Conservation (phyloP, 306 rosid species). For the Casuarina equisetifolia region DNA sequence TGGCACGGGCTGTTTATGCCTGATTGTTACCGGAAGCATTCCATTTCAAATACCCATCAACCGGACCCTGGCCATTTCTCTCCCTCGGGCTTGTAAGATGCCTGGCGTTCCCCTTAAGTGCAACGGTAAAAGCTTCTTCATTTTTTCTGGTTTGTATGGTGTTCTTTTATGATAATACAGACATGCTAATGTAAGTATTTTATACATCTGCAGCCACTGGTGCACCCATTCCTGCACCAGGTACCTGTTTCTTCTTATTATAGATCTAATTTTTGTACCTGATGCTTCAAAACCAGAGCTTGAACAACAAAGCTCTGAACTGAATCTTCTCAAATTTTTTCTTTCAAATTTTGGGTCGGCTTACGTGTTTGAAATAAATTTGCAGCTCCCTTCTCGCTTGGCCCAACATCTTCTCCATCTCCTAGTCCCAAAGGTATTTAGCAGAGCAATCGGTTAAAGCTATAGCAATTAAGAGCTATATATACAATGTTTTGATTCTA, state of each 20-base stretch:
- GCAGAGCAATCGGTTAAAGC: not conserved
- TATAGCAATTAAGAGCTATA: not conserved
- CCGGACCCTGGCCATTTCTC: constrained; percentile 65
- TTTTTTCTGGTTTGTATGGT: not conserved
- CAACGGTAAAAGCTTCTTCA: constrained; percentile 34
- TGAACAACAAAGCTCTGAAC: not conserved
- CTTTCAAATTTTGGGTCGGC: not conserved
- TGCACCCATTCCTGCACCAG: constrained; percentile 73
- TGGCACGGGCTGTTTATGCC: constrained; percentile 66
- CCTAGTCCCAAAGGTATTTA: constrained; percentile 57
- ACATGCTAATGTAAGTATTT: not conserved
- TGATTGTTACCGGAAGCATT: constrained; percentile 47
- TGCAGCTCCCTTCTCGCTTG: constrained; percentile 58
- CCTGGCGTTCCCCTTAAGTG: constrained; percentile 74
- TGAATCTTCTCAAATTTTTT: not conserved
- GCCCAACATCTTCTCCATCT: constrained; percentile 54
- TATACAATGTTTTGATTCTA: not conserved
- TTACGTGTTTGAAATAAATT: constrained; percentile 2
- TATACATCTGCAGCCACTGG: constrained; percentile 50
- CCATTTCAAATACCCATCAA: constrained; percentile 68
- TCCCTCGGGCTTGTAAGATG: constrained; percentile 85
- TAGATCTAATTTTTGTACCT: not conserved
- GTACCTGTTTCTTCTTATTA: constrained; percentile 29
- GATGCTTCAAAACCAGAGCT: not conserved
- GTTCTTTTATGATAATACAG: not conserved